phyloP scores from a whole-genome alignment of 441 rosid genomes.

The Aleurites moluccanus region DNA sequence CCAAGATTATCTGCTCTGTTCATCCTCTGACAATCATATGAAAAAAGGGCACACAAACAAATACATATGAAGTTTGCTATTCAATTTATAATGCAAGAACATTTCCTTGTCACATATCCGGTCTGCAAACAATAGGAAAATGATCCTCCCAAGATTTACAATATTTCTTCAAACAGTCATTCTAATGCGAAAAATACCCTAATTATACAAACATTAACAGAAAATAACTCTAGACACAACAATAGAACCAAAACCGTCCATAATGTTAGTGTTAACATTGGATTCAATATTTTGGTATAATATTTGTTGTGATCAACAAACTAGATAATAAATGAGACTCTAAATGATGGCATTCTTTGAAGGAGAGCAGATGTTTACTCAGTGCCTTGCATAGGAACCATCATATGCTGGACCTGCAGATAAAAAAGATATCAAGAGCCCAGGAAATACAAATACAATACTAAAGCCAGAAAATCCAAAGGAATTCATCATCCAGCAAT shows the following conservation, averaged over 20 bases:
- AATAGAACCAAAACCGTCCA: conserved; percentile 23
- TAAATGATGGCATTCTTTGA: conserved; percentile 16
- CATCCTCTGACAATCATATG: background rate
- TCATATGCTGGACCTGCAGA: conserved; percentile 60
- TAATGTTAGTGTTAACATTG: conserved; percentile 11
- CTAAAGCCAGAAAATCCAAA: conserved; percentile 10
- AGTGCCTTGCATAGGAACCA: conserved; percentile 62
- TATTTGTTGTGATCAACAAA: conserved; percentile 17
- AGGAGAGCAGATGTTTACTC: conserved; percentile 32
- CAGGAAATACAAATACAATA: conserved; percentile 8
- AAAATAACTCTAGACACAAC: conserved; percentile 16
- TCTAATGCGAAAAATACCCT: conserved; percentile 12
- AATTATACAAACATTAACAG: conserved; percentile 26
- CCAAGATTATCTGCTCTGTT: background rate
- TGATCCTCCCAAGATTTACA: conserved; percentile 25
- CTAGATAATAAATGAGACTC: conserved; percentile 18
- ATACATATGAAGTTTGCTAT: conserved; percentile 4
- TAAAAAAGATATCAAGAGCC: conserved; percentile 17
- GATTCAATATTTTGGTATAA: conserved; percentile 2
- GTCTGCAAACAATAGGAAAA: conserved; percentile 12
- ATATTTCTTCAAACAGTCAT: conserved; percentile 11
- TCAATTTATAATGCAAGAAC: conserved; percentile 8
- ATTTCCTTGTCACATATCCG: conserved; percentile 7
- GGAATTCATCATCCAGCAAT: background rate
- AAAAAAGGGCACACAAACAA: background rate